Evolutionary conservation across 2,329 filamentous ascomycete genomes (phyloP), one percentile per base, ranked within the genome.

Genomic region (Cladosporium sp.): DNA sequence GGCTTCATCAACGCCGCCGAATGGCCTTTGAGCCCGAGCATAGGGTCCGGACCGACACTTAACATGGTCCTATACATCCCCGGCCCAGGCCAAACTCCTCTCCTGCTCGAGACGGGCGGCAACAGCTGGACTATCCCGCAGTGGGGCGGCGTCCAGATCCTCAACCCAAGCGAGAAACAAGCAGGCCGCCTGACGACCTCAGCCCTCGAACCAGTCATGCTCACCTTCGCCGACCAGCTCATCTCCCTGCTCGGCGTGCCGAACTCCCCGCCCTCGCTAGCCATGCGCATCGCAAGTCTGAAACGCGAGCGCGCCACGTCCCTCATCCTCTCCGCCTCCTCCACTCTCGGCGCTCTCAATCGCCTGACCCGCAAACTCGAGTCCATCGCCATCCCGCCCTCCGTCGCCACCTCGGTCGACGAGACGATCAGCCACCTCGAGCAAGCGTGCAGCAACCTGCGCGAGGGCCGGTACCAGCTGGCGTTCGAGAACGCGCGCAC

Each of bases 1-100:
- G 91, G 88, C 1, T 98, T 98, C 65, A 90, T 98, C 70, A 98
- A 98, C 64, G 91, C 92, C 2, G 93, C 93, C 2, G 93, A 98
- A 72, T 98, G 93, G 93, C 93, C 93, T 0, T 73, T 98, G 2
- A 95, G 87, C 57, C 92, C 92, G 0, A 95, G 89, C 53, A 97
- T 98, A 60, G 93, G 91, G 40, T 84, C 83, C 14, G 92, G 92
- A 0, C 93, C 93, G 1, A 98, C 93, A 0, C 84, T 98, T 65
- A 97, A 98, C 71, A 97, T 98, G 67, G 84, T 97, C 53, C 78
- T 97, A 28, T 98, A 93, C 64, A 83, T 95, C 7, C 89, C 91
- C 5, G 83, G 88, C 54, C 81, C 86, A 54, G 72, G 72, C 6
- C 77, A 83, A 55, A 78, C 77, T 3, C 84, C 83, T 10, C 71